Conservation (phyloP, 2,329 filamentous ascomycete genomes). For the Huntiella abstrusa region DNA sequence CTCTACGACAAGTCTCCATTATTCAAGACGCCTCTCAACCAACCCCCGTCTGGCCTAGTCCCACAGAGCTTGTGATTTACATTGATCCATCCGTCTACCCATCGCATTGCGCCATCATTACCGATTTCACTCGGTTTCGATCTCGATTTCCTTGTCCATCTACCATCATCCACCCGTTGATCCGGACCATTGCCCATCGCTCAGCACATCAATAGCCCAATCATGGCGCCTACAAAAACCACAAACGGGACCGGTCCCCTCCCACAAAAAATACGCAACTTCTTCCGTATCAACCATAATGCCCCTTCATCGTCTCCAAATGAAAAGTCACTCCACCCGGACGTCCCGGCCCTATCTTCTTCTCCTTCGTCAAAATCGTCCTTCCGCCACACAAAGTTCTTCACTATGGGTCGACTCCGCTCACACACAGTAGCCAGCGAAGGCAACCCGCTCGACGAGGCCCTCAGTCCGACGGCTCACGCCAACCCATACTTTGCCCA, state of each 20-base stretch:
- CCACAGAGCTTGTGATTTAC: too few relatives aligned
- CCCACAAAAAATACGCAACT: constrained; percentile 50
- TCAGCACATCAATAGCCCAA: neutral
- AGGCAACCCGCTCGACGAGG: constrained; percentile 75
- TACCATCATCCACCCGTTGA: too few relatives aligned
- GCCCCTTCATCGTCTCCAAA: constrained; percentile 10
- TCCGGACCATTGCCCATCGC: too few relatives aligned
- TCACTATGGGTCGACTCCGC: constrained; percentile 71
- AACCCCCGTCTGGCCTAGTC: too few relatives aligned
- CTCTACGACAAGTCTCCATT: too few relatives aligned
- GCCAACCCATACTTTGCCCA: constrained; percentile 97
- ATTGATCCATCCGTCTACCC: too few relatives aligned
- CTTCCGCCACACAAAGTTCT: constrained; percentile 74
- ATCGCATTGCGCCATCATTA: too few relatives aligned
- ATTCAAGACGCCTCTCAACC: too few relatives aligned
- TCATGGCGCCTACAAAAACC: constrained; percentile 32
- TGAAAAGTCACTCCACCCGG: constrained; percentile 6
- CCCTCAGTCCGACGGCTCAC: constrained; percentile 75
- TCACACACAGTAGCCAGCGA: constrained; percentile 85
- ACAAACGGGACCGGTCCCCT: constrained; percentile 38
- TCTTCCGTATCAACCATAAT: constrained; percentile 43
- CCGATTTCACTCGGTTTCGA: too few relatives aligned
- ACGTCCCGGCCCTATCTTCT: constrained; percentile 6
- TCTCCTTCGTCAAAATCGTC: constrained; percentile 31
- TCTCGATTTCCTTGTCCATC: too few relatives aligned